Evolutionary conservation across 2,329 filamentous ascomycete genomes (phyloP).

Genomic region (Aschersonia sp.): DNA sequence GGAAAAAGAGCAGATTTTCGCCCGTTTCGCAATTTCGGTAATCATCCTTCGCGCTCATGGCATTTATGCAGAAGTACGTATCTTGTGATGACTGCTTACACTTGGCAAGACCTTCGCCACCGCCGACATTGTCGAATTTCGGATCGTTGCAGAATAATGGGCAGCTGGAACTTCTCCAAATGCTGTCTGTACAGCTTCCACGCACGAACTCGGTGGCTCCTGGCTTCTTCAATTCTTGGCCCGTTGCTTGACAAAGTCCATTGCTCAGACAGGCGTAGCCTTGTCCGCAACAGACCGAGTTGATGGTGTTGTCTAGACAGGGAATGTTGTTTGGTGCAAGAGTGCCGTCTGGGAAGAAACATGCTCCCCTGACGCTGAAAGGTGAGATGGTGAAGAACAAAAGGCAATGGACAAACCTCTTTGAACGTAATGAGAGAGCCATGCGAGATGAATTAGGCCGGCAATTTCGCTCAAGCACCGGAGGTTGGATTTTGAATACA

Average conservation of each 20-base stretch:
- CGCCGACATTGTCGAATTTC: constrained; percentile 6
- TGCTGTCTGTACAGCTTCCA: constrained; percentile 18
- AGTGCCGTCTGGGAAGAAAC: constrained; percentile 17
- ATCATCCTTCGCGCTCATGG: background rate
- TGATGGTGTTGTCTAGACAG: constrained; percentile 11
- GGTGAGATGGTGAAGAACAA: background rate
- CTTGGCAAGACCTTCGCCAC: constrained; percentile 10
- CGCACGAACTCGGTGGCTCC: constrained; percentile 13
- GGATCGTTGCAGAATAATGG: constrained; percentile 18
- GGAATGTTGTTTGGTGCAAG: constrained; percentile 14
- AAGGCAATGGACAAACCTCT: background rate
- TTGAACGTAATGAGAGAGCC: background rate
- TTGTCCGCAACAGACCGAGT: constrained; percentile 19
- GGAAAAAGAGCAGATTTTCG: background rate
- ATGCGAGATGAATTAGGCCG: too few relatives aligned
- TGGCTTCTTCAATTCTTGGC: constrained; percentile 8
- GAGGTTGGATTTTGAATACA: too few relatives aligned
- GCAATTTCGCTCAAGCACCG: too few relatives aligned
- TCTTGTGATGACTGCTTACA: constrained; percentile 4
- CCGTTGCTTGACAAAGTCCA: constrained; percentile 16
- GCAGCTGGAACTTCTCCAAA: constrained; percentile 15
- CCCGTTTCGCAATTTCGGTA: background rate
- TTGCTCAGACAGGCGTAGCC: constrained; percentile 21
- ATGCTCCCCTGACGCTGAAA: constrained; percentile 4
- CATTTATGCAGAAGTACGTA: constrained; percentile 13